Conservation (phyloP, 2,329 filamentous ascomycete genomes). For the Ascochyta fabae region DNA sequence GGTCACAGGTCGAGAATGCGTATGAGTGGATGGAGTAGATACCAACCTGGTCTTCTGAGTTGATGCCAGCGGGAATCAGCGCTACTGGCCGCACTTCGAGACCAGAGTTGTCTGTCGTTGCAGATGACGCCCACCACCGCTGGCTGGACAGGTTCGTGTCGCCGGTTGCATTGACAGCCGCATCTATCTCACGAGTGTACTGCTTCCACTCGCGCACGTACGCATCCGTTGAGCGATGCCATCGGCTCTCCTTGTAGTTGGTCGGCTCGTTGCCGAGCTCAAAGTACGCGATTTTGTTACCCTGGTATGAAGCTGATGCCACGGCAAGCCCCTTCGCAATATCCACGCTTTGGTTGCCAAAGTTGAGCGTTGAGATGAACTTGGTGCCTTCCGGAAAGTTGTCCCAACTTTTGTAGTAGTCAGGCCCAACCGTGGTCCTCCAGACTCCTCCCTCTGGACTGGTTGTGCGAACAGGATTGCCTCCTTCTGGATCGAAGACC, state of each 20-base stretch:
- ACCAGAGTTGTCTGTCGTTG: conserved; percentile 17
- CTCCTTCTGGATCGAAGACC: conserved; percentile 9
- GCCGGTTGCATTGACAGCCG: conserved; percentile 3
- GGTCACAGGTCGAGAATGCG: conserved; percentile 16
- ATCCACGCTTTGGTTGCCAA: conserved; percentile 15
- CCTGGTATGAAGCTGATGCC: conserved; percentile 13
- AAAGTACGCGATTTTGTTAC: conserved; percentile 15
- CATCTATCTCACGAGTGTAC: conserved; percentile 13
- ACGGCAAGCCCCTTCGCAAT: conserved; percentile 18
- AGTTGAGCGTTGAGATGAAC: conserved; percentile 20
- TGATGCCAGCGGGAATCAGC: conserved; percentile 18
- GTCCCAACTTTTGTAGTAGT: conserved; percentile 18
- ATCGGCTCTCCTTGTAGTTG: conserved; percentile 11
- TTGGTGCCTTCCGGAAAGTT: conserved; percentile 18
- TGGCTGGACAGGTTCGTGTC: conserved; percentile 1
- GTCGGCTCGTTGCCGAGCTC: conserved; percentile 21
- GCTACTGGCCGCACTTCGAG: conserved; percentile 15
- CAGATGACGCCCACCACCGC: conserved; percentile 22
- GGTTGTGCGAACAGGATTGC: conserved; percentile 16
- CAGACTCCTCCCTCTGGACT: conserved; percentile 17
- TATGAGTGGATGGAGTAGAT: conserved; percentile 18
- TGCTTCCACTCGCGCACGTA: conserved; percentile 19
- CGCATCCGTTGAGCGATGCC: conserved; percentile 12
- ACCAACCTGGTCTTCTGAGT: conserved; percentile 11
- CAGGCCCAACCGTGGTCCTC: conserved; percentile 16